Conservation (phyloP, 225 moss, liverwort and hornwort species). For the Thuidium tamariscinum region DNA sequence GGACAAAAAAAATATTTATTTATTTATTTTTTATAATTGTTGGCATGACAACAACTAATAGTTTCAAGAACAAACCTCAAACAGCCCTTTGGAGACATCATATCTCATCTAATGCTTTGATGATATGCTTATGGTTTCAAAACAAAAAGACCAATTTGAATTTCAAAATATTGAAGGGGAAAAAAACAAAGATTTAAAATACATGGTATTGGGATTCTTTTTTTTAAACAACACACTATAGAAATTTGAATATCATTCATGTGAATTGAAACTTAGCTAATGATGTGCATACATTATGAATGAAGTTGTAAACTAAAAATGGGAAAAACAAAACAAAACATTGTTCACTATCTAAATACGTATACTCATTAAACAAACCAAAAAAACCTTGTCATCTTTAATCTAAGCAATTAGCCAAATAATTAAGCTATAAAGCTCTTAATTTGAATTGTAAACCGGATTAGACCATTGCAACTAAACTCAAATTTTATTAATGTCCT, state of each 20-base stretch:
- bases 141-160: not conserved
- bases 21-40: too few species aligned
- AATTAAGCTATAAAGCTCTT: not conserved
- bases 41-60: too few species aligned
- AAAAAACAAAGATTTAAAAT: not conserved
- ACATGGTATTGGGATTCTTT: accelerated
- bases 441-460: not conserved
- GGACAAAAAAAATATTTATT: too few species aligned
- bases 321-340: accelerated
- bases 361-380: accelerated
- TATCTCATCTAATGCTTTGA: too few species aligned
- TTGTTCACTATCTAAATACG: not conserved
- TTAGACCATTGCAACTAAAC: not conserved
- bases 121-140: not conserved
- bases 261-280: not conserved
- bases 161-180: not conserved
- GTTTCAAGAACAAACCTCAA: too few species aligned
- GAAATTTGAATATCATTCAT: accelerated
- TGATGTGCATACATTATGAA: not conserved
- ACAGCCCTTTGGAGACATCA: too few species aligned
- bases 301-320: not conserved
- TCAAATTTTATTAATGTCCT: accelerated
- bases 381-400: not conserved
- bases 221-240: accelerated
- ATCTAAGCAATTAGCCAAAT: not conserved